Percentiles rank a stretch among this genome's conserved stretches.
Evolutionary conservation across 805 yeast species (phyloP).

Genomic region (Lachancea waltii): DNA sequence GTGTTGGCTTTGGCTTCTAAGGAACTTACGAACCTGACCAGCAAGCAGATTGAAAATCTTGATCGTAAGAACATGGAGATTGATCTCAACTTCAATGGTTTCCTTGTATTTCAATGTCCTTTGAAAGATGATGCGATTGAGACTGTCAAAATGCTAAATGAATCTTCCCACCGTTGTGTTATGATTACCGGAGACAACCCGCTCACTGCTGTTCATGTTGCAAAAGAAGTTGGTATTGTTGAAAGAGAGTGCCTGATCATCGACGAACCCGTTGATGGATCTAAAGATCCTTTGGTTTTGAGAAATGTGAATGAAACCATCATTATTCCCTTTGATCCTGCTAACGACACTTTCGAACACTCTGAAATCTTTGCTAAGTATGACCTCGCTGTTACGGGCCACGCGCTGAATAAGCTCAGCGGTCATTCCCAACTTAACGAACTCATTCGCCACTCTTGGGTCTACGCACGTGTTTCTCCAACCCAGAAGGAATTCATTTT

Average conservation of each 20-base stretch:
- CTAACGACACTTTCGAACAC: conserved; percentile 34
- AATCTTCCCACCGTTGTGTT: conserved; percentile 88
- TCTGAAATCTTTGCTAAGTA: conserved; percentile 52
- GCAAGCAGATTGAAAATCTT: conserved; percentile 48
- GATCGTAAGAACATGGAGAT: conserved; percentile 74
- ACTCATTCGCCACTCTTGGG: conserved; percentile 87
- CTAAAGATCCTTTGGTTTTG: conserved; percentile 59
- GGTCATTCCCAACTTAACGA: conserved; percentile 64
- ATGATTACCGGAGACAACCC: conserved; percentile 99
- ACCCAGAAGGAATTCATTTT: conserved; percentile 88
- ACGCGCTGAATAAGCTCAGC: conserved; percentile 65
- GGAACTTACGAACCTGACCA: conserved; percentile 47
- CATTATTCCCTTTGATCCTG: conserved; percentile 58
- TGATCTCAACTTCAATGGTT: conserved; percentile 76
- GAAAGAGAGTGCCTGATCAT: conserved; percentile 78
- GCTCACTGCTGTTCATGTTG: conserved; percentile 95
- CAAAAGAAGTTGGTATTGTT: conserved; percentile 83
- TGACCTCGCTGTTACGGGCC: conserved; percentile 91
- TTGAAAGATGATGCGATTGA: conserved; percentile 89
- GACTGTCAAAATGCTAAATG: conserved; percentile 86
- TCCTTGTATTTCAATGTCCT: conserved; percentile 95
- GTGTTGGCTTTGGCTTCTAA: conserved; percentile 94
- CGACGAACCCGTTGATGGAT: conserved; percentile 65
- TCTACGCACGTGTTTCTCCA: conserved; percentile 96
- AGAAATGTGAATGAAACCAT: conserved; percentile 74